These are phyloP conservation scores for Syzygium oleosum DNA, from an alignment of 345 rosid species.

Conservation along the genomic window DNA sequence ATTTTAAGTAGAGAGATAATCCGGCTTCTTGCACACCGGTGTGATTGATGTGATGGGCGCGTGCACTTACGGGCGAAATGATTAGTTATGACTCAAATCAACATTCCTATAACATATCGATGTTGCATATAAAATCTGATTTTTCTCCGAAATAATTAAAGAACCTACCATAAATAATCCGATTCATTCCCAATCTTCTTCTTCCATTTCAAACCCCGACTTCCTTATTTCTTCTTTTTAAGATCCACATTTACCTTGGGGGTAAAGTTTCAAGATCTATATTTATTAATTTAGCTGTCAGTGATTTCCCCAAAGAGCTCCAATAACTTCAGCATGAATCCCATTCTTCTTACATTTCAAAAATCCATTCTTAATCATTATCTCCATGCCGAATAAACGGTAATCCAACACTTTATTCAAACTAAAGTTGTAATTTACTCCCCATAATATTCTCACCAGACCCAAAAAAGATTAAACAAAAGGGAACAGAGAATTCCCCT, in stretches of 20 bases:
- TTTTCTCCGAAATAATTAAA: not conserved
- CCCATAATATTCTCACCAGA: not conserved
- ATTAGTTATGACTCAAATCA: not conserved
- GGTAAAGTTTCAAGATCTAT: not conserved
- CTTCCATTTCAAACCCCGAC: not conserved
- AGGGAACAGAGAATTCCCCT: not conserved
- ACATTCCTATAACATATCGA: not conserved
- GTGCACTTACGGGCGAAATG: rapidly evolving
- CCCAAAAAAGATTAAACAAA: not conserved
- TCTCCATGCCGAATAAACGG: not conserved
- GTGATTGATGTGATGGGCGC: not conserved
- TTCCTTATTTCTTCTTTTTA: not conserved
- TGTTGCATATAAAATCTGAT: too few relatives aligned
- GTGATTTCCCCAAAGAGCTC: not conserved
- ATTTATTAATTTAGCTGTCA: not conserved
- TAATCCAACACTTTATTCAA: not conserved
- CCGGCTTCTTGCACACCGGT: rapidly evolving
- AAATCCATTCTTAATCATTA: not conserved
- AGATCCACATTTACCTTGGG: not conserved
- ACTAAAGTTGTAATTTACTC: not conserved
- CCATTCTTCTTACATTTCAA: not conserved
- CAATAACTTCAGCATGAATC: not conserved
- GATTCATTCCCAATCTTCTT: not conserved
- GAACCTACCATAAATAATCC: not conserved
- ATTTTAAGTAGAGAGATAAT: not conserved